These are phyloP conservation scores for Xylariaceae sp. DNA, from an alignment of 2,329 filamentous ascomycete genomes.

Conservation along the genomic window DNA sequence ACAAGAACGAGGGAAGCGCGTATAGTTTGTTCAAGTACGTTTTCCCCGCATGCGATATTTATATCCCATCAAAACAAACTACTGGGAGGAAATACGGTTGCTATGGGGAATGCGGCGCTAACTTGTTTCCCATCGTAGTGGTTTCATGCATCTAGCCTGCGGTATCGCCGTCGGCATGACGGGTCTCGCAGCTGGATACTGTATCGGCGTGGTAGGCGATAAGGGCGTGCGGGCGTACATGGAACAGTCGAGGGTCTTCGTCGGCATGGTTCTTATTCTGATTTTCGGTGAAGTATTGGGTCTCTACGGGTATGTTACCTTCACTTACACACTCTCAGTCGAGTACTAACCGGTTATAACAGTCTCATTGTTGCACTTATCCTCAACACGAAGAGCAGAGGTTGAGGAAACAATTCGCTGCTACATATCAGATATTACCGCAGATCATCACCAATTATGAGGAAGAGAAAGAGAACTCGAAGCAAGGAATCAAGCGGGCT, in stretches of 20 bases:
- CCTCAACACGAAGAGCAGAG: slow-evolving; percentile 79
- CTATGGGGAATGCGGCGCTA: slow-evolving; percentile 17
- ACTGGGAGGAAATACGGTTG: not conserved
- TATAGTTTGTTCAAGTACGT: slow-evolving; percentile 82
- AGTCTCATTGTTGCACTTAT: slow-evolving; percentile 91
- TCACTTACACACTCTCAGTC: not conserved
- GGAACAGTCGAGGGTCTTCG: slow-evolving; percentile 92
- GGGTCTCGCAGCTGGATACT: slow-evolving; percentile 89
- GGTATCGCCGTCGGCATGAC: slow-evolving; percentile 89
- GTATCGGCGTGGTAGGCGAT: slow-evolving; percentile 93
- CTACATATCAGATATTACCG: slow-evolving; percentile 1
- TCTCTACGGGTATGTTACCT: slow-evolving; percentile 74
- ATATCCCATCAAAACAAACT: not conserved
- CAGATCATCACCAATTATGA: slow-evolving; percentile 3
- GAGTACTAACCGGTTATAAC: slow-evolving; percentile 18
- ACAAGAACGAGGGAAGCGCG: slow-evolving; percentile 41
- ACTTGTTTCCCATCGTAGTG: slow-evolving; percentile 44
- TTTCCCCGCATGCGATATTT: not conserved
- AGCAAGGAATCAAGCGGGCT: slow-evolving; percentile 5
- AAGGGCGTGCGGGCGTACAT: slow-evolving; percentile 91
- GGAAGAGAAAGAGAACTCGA: not conserved
- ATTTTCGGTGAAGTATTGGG: slow-evolving; percentile 98
- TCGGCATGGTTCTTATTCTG: slow-evolving; percentile 96
- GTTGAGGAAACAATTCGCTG: slow-evolving; percentile 35
- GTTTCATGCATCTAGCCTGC: slow-evolving; percentile 89